Evolutionary conservation across 768 basidiomycete genomes (phyloP).

Genomic region (Suillus paluster): DNA sequence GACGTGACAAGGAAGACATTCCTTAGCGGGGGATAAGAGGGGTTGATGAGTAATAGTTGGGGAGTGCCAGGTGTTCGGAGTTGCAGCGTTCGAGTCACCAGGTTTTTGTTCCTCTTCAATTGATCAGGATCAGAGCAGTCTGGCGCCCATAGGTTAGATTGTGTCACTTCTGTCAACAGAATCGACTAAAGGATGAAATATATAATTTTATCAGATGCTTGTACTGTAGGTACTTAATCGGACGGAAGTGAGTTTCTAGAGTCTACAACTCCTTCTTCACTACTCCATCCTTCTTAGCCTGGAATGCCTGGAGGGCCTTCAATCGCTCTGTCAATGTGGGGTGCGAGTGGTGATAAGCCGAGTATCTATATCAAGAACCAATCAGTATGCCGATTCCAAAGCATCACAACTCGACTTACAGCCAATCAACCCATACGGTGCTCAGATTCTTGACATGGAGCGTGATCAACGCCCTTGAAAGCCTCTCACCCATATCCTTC

Average conservation of each 20-base stretch:
- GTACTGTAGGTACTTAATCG: background rate
- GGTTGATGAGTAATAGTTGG: too few relatives aligned
- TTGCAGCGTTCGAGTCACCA: too few relatives aligned
- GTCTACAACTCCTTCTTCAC: constrained; percentile 33
- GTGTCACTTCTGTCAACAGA: too few relatives aligned
- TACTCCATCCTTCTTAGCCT: constrained; percentile 40
- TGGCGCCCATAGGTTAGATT: too few relatives aligned
- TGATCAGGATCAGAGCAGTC: too few relatives aligned
- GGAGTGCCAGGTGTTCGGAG: too few relatives aligned
- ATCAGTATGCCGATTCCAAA: constrained; percentile 4
- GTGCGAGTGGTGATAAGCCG: constrained; percentile 95
- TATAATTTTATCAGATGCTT: background rate
- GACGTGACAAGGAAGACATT: too few relatives aligned
- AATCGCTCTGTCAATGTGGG: constrained; percentile 92
- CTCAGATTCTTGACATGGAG: constrained; percentile 93
- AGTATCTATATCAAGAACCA: constrained; percentile 60
- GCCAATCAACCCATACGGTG: constrained; percentile 93
- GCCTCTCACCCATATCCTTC: constrained; percentile 84
- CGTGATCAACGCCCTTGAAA: constrained; percentile 80
- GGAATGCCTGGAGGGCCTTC: constrained; percentile 75
- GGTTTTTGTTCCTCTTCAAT: too few relatives aligned
- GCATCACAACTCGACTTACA: constrained; percentile 49
- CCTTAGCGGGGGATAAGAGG: too few relatives aligned
- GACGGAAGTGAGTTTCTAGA: background rate
- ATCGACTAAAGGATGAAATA: background rate